Evolutionary conservation across 2,329 filamentous ascomycete species (phyloP).

Genomic region (Monosporascus sp.): DNA sequence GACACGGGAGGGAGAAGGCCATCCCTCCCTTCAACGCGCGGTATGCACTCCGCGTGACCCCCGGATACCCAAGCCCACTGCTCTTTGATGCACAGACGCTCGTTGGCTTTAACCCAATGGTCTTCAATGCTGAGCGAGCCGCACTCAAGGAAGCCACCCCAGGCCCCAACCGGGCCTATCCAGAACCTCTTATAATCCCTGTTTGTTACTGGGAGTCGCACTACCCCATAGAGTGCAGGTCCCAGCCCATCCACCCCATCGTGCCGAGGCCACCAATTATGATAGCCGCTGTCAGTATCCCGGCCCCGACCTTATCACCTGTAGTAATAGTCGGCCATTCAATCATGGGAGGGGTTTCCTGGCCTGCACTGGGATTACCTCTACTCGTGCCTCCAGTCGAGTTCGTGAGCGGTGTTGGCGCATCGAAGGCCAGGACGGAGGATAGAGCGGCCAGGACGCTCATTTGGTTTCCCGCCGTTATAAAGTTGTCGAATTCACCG

Average conservation of each 20-base stretch:
- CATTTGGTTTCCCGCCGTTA: conserved; percentile 45
- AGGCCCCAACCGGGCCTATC: too few relatives aligned
- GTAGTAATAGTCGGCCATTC: conserved; percentile 12
- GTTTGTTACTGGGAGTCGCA: too few relatives aligned
- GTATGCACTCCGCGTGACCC: too few relatives aligned
- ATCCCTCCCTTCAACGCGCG: too few relatives aligned
- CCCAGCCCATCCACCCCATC: not conserved
- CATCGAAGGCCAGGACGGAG: conserved; percentile 30
- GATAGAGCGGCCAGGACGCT: conserved; percentile 41
- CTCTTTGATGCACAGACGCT: too few relatives aligned
- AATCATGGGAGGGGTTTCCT: not conserved
- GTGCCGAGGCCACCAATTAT: conserved; percentile 4
- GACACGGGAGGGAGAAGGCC: too few relatives aligned
- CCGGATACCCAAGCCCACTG: too few relatives aligned
- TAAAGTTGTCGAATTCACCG: conserved; percentile 37
- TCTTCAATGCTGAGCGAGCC: too few relatives aligned
- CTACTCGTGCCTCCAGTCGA: conserved; percentile 34
- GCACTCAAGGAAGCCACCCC: too few relatives aligned
- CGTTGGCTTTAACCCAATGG: too few relatives aligned
- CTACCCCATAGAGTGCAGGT: not conserved
- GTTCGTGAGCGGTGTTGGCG: conserved; percentile 27
- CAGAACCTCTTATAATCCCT: too few relatives aligned
- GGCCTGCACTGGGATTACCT: conserved; percentile 21
- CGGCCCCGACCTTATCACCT: conserved; percentile 22
- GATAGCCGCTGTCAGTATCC: conserved; percentile 17